Conservation (phyloP, 2,329 filamentous ascomycete genomes). For the Corinectria fuckeliana region DNA sequence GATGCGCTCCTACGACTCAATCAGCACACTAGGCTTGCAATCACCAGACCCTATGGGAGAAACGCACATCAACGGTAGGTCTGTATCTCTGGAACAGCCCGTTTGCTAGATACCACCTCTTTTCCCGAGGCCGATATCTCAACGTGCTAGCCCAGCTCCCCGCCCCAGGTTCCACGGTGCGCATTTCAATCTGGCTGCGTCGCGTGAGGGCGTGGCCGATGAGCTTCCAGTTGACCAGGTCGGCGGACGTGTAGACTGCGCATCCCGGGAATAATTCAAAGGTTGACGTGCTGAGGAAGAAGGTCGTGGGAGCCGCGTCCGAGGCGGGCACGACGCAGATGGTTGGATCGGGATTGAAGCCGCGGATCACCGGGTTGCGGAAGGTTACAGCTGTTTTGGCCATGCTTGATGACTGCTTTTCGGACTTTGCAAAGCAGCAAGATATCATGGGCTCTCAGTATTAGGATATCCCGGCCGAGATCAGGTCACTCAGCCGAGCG, state of each 20-base stretch:
- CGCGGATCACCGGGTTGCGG: slow-evolving; percentile 61
- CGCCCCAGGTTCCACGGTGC: slow-evolving; percentile 57
- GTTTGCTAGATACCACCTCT: slow-evolving; percentile 54
- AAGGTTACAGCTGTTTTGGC: slow-evolving; percentile 29
- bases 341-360: slow-evolving; percentile 69
- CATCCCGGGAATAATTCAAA: slow-evolving; percentile 68
- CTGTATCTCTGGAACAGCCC: slow-evolving; percentile 53
- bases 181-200: slow-evolving; percentile 57
- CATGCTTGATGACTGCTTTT: slow-evolving; percentile 7
- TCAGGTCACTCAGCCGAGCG: not conserved
- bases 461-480: not conserved
- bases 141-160: slow-evolving; percentile 58
- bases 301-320: slow-evolving; percentile 43
- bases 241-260: slow-evolving; percentile 64
- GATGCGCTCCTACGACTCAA: slow-evolving; percentile 45
- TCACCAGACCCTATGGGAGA: no score
- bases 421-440: no score
- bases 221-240: slow-evolving; percentile 60
- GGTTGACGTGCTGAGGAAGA: slow-evolving; percentile 66
- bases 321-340: slow-evolving; percentile 46
- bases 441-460: no score
- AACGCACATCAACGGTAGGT: slow-evolving; percentile 43
- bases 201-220: slow-evolving; percentile 59
- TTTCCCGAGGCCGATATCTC: slow-evolving; percentile 48
- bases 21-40: not conserved